Conservation (phyloP, 1,284 basidiomycete species). For the Ceratobasidium sp. region DNA sequence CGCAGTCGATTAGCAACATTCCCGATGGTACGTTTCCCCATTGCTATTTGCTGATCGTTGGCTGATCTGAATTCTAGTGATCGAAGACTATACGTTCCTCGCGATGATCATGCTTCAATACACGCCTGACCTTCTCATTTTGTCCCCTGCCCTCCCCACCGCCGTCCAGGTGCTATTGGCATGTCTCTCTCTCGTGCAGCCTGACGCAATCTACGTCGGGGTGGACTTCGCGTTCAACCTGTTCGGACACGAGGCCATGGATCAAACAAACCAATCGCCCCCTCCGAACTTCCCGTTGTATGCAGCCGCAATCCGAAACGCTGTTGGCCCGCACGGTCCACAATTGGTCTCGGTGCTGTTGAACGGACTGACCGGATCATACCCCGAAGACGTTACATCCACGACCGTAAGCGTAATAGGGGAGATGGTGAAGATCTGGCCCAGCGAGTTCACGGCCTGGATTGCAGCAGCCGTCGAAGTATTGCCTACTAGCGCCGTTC, state of each 20-base stretch:
- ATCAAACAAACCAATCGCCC: slow-evolving; percentile 54
- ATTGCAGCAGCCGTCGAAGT: slow-evolving; percentile 78
- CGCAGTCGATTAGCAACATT: slow-evolving; percentile 76
- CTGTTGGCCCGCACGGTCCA: slow-evolving; percentile 81
- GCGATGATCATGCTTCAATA: slow-evolving; percentile 77
- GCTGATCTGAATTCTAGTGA: slow-evolving; percentile 66
- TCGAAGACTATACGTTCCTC: slow-evolving; percentile 95
- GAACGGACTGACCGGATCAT: slow-evolving; percentile 84
- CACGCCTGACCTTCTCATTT: slow-evolving; percentile 82
- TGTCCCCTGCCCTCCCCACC: slow-evolving; percentile 78
- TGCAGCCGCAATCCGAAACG: slow-evolving; percentile 73
- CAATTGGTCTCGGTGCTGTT: slow-evolving; percentile 80
- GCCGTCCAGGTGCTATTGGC: slow-evolving; percentile 82
- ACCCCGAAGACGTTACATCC: slow-evolving; percentile 87
- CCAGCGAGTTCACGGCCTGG: slow-evolving; percentile 78
- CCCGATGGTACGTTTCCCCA: slow-evolving; percentile 76
- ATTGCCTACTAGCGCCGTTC: slow-evolving; percentile 73
- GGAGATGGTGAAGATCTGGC: slow-evolving; percentile 74
- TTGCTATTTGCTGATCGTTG: slow-evolving; percentile 36
- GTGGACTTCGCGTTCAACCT: slow-evolving; percentile 84
- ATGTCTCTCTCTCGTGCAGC: slow-evolving; percentile 82
- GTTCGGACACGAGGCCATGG: slow-evolving; percentile 78
- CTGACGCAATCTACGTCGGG: slow-evolving; percentile 83
- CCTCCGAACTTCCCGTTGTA: slow-evolving; percentile 71
- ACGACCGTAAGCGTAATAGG: slow-evolving; percentile 84